These are phyloP conservation scores for Drosera spatulata DNA, from an alignment of 179 eudicot species.

Conservation along the genomic window DNA sequence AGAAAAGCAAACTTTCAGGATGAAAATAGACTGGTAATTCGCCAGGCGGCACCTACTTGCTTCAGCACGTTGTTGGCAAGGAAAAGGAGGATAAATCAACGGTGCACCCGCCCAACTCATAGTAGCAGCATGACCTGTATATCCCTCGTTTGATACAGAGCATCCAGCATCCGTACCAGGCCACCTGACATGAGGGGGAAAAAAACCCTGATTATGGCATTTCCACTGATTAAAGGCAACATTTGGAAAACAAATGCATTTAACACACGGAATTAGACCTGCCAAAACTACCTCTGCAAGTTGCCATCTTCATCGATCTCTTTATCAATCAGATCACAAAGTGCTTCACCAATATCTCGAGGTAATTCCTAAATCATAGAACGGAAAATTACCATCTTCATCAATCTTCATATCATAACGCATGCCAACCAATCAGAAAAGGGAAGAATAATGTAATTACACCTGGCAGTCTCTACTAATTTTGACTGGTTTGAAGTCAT, in stretches of 20 bases:
- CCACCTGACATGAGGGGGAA: slow-evolving; percentile 16
- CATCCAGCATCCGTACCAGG: slow-evolving; percentile 32
- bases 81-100: slow-evolving; percentile 34
- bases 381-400: too few relatives aligned
- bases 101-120: slow-evolving; percentile 29
- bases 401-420: not conserved
- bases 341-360: slow-evolving; percentile 72
- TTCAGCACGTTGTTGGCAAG: slow-evolving; percentile 48
- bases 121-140: slow-evolving; percentile 24
- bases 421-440: not conserved
- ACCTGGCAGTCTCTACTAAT: slow-evolving; percentile 97
- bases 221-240: slow-evolving; percentile 12
- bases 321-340: slow-evolving; percentile 72
- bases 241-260: not conserved
- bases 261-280: slow-evolving; percentile 5
- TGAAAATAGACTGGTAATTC: slow-evolving; percentile 21
- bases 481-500: slow-evolving; percentile 81
- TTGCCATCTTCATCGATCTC: slow-evolving; percentile 29
- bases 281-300: slow-evolving; percentile 25
- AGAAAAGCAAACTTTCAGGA: slow-evolving; percentile 19
- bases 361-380: slow-evolving; percentile 49
- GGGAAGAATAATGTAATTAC: slow-evolving; percentile 5
- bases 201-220: slow-evolving; percentile 24
- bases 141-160: slow-evolving; percentile 24
- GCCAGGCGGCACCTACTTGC: slow-evolving; percentile 31